phyloP scores from a whole-genome alignment of 2,329 filamentous ascomycete genomes.

The Colletotrichum sp. region DNA sequence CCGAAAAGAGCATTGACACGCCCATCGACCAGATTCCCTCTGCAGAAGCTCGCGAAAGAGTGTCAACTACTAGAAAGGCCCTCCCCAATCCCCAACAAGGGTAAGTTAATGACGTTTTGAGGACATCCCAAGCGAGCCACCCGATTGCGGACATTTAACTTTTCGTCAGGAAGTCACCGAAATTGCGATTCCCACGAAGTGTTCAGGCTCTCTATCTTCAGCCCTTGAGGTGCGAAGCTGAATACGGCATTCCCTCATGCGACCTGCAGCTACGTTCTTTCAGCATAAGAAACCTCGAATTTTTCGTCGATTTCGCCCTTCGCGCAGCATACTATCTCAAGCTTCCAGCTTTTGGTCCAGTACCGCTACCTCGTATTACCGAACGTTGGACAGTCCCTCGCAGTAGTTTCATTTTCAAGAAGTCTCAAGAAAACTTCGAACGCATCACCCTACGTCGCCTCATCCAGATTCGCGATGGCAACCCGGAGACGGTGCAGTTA shows the following conservation, averaged over 20 bases:
- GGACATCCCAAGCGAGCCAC: not conserved
- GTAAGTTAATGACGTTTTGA: not conserved
- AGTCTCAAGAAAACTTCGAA: slow-evolving; percentile 97
- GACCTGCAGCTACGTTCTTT: slow-evolving; percentile 94
- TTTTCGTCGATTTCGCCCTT: slow-evolving; percentile 93
- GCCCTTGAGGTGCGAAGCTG: slow-evolving; percentile 76
- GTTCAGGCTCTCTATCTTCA: slow-evolving; percentile 87
- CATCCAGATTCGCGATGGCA: slow-evolving; percentile 91
- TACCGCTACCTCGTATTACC: slow-evolving; percentile 83
- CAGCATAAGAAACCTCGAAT: slow-evolving; percentile 86
- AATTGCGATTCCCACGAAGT: slow-evolving; percentile 71
- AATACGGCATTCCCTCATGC: slow-evolving; percentile 83
- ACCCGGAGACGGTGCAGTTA: slow-evolving; percentile 85
- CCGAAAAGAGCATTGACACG: not conserved
- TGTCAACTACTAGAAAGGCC: not conserved
- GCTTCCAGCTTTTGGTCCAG: slow-evolving; percentile 83
- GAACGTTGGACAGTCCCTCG: slow-evolving; percentile 95
- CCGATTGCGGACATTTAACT: not conserved
- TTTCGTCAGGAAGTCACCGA: not conserved
- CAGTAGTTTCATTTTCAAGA: slow-evolving; percentile 93
- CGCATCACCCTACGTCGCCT: slow-evolving; percentile 83
- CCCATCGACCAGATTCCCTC: not conserved
- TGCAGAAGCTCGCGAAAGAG: not conserved
- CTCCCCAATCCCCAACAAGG: not conserved
- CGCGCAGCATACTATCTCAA: slow-evolving; percentile 94